Base-by-base conservation (phyloP, 2,329 filamentous ascomycete genomes). In the Incumbomyces lentus region DNA sequence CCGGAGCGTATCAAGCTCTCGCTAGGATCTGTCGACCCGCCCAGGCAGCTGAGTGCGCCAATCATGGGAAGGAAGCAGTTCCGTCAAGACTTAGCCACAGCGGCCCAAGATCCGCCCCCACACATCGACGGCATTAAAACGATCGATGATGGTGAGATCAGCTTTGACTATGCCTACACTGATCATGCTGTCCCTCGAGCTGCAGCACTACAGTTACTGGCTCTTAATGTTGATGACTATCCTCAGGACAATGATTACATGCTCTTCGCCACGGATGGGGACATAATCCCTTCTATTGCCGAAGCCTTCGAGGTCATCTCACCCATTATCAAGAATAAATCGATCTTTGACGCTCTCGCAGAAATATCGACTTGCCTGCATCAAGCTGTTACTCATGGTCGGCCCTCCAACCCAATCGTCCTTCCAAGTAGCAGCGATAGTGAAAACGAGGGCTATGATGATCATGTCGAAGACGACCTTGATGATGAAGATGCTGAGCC, bases 101-200 rank as follows among this genome's bases (percentile, higher is more conserved):
- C 64, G 6, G 65, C 62, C 6, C 50, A 39, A 26, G 16, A 49
- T 16, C 19, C 56, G 2, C 66, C 78, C 39, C 52, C 66, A 1
- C 65, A 72, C 40, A 68, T 92, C 40, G 65, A 65, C 40, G 59
- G 70, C 30, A 65, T 94, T 18, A 65, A 66, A 30, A 67, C 69
- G 31, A 83, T 83, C 13, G 81, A 84, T 29, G 83, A 90, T 61
- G 85, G 84, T 42, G 78, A 84, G 47, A 70, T 93, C 47, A 73
- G 72, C 12, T 83, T 90, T 60, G 69, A 64, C 3, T 84, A 73
- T 54, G 50, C 59, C 35, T 64, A 65, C 30, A 46, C 58, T 17
- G 56, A 43, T 4, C 22, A 30, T 22, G 31, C 14, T 30, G 11
- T 18, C 7, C 30, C 46, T 6, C 14, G 37, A 16, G 22, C 16